Evolutionary conservation across 495 filamentous ascomycete genomes (phyloP), one percentile per base, ranked within the genome.

Genomic region (Penicillium robsamsonii): DNA sequence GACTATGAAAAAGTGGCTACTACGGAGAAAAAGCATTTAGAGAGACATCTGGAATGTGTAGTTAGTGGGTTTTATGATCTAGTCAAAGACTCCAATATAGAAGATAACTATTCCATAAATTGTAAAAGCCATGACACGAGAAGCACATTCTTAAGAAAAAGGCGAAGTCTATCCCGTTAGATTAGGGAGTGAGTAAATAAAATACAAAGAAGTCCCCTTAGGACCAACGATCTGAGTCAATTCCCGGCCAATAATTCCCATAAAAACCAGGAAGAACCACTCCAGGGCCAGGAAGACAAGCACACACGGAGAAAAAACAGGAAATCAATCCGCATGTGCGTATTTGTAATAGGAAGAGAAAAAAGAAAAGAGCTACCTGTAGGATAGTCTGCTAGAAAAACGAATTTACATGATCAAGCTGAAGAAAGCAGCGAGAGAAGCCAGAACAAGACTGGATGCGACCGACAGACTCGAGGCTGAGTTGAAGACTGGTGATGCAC

Each of bases 401-500:
- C 27, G 31, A 7, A 7, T 59, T 51, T 65, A 68, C 33, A 67
- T 38, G 44, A 63, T 38, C 25, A 65, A 38, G 45, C 46, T 47
- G 18, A 65, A 50, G 55, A 68, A 56, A 12, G 55, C 60, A 18
- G 59, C 62, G 15, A 63, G 4, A 13, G 60, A 60, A 27, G 37
- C 62, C 40, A 65, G 31, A n/a, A 65, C 10, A 17, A 65, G 56
- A 33, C 62, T 58, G 12, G 55, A 55, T 9, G 65, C 51, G 15
- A 61, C 29, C 7, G 62, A 55, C 43, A 63, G 13, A 10, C 44
- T 57, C 18, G 59, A 57, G 1, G 65, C 65, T 18, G 58, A 55
- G 50, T 62, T 68, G 52, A 56, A 67, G n/a, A 46, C 31, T 4
- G 64, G 64, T 3, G 60, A 54, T 10, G 58, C 22, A 47, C 42